Conservation (phyloP, 805 yeast genomes). For the Lipomyces sp. region DNA sequence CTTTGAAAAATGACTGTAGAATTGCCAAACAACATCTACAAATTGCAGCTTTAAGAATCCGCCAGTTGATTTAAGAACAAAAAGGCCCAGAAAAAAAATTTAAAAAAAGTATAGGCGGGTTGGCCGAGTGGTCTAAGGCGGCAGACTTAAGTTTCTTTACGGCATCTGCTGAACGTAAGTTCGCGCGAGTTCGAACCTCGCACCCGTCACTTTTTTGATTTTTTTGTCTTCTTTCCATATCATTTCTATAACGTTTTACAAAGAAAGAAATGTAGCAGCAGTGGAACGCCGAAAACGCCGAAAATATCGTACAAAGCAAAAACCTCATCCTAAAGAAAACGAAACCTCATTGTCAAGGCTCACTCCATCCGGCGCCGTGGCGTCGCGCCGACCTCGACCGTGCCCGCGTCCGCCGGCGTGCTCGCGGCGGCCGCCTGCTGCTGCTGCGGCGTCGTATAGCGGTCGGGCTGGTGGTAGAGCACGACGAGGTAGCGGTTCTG, state of each 20-base stretch:
- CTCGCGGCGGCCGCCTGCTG: not conserved
- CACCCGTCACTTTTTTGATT: conserved; percentile 36
- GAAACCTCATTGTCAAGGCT: too few species aligned
- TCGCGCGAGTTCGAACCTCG: conserved; percentile 42
- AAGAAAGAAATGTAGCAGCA: not conserved
- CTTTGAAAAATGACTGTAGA: too few species aligned
- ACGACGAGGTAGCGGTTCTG: conserved; percentile 59
- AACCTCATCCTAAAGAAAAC: not conserved
- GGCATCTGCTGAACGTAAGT: conserved; percentile 39
- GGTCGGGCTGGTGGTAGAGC: conserved; percentile 47
- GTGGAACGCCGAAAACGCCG: not conserved
- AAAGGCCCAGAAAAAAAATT: not conserved
- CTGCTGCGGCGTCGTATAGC: conserved; percentile 5
- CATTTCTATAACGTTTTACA: not conserved
- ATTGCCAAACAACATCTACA: too few species aligned
- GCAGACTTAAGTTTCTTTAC: conserved; percentile 37
- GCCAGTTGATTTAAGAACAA: too few species aligned
- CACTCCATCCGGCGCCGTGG: conserved; percentile 12
- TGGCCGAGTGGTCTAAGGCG: conserved; percentile 43
- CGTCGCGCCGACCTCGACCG: conserved; percentile 5
- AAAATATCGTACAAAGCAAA: not conserved
- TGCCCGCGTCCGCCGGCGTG: not conserved
- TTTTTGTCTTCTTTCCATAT: not conserved
- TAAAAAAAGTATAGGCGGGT: conserved; percentile 32
- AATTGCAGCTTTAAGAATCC: too few species aligned